phyloP scores from a whole-genome alignment of 2,329 filamentous ascomycete species.

The Cladosporium sp. region DNA sequence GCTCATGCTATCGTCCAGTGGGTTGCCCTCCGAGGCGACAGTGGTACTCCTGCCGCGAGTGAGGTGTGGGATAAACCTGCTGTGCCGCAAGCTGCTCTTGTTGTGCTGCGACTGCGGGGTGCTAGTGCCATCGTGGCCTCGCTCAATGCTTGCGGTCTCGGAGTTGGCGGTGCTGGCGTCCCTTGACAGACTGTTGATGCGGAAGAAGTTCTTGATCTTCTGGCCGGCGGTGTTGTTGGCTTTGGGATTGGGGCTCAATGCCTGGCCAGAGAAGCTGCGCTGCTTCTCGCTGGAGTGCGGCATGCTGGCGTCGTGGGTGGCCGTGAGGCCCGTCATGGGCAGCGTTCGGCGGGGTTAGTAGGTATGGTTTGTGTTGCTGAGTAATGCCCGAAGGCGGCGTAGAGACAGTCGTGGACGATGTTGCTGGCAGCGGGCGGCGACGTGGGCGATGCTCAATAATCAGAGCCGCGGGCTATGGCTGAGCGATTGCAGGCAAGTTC shows the following conservation, averaged over 20 bases:
- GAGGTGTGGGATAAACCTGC: conserved; percentile 83
- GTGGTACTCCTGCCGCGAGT: conserved; percentile 86
- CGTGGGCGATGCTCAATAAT: conserved; percentile 3
- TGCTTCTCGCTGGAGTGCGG: conserved; percentile 41
- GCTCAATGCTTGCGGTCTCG: conserved; percentile 34
- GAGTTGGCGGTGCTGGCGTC: conserved; percentile 39
- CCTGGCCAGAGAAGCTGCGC: conserved; percentile 50
- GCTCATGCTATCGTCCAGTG: conserved; percentile 82
- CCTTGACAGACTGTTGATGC: conserved; percentile 57
- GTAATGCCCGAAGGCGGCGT: neutral
- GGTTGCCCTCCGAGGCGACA: conserved; percentile 88
- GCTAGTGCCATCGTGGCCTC: conserved; percentile 41
- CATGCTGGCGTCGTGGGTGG: conserved; percentile 31
- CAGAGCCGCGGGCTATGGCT: conserved; percentile 3
- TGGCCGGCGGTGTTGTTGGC: conserved; percentile 55
- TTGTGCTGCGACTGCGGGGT: conserved; percentile 56
- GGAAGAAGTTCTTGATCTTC: conserved; percentile 70
- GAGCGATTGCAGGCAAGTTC: conserved; percentile 7
- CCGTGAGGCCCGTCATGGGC: conserved; percentile 18
- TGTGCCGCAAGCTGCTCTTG: conserved; percentile 70
- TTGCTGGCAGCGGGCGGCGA: conserved; percentile 11
- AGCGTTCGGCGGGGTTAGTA: neutral
- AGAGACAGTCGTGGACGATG: conserved; percentile 12
- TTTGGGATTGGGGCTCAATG: conserved; percentile 47
- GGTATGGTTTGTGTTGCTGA: conserved; percentile 1